phyloP scores from a whole-genome alignment of 1,284 basidiomycete species.

The Paramarasmius palmivorus region DNA sequence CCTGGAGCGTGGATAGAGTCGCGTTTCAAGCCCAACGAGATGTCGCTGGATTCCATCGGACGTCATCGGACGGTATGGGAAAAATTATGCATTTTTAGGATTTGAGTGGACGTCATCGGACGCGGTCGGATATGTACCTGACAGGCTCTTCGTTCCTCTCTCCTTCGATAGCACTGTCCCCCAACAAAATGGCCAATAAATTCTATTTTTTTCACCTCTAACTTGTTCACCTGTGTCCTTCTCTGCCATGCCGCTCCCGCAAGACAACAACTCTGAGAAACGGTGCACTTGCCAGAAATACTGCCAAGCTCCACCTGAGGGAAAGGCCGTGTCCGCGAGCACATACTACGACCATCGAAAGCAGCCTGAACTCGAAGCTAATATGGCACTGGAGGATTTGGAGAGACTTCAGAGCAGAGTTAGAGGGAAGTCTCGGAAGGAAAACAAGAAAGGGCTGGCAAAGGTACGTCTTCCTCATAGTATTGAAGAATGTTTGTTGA shows the following conservation, averaged over 20 bases:
- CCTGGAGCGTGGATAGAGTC: too few species aligned
- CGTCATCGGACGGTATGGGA: too few species aligned
- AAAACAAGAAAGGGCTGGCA: too few species aligned
- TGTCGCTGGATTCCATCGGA: too few species aligned
- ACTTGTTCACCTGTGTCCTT: background rate
- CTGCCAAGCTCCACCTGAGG: background rate
- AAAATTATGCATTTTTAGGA: too few species aligned
- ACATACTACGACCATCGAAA: background rate
- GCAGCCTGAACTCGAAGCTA: background rate
- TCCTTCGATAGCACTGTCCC: background rate
- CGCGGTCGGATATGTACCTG: background rate
- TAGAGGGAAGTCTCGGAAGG: background rate
- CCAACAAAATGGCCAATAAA: background rate
- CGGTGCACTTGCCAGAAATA: background rate
- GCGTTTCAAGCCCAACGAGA: background rate
- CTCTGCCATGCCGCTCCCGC: background rate
- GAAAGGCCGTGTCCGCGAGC: background rate
- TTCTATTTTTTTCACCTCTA: background rate
- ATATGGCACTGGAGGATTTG: background rate
- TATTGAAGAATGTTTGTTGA: too few species aligned
- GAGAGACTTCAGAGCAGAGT: background rate
- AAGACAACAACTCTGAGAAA: background rate
- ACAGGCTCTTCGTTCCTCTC: background rate
- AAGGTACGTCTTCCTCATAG: too few species aligned
- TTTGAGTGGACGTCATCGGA: background rate